phyloP scores from a whole-genome alignment of 2,329 filamentous ascomycete genomes.

The Colletotrichum tropicale region DNA sequence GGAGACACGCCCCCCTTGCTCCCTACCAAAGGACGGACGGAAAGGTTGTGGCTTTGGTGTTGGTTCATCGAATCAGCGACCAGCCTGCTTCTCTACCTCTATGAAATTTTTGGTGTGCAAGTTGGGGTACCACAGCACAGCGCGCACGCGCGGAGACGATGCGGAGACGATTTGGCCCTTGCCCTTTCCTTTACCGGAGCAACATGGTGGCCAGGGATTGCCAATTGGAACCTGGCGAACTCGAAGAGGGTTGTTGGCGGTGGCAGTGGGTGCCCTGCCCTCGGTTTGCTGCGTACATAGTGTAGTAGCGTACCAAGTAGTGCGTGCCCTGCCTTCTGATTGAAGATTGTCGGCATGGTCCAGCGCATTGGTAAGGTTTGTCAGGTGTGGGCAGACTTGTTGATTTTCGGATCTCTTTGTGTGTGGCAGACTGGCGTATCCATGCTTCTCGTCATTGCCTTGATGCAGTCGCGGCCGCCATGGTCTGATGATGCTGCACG shows the following conservation, averaged over 20 bases:
- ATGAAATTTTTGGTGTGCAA: not conserved
- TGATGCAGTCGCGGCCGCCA: not conserved
- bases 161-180: conserved; percentile 14
- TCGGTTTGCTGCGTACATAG: not conserved
- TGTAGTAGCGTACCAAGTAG: not conserved
- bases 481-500: not conserved
- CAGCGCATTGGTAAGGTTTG: conserved; percentile 1
- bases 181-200: conserved; percentile 9
- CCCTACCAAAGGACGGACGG: not conserved
- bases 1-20: conserved; percentile 3
- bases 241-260: not conserved
- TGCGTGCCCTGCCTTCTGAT: not conserved
- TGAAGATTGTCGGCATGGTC: not conserved
- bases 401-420: not conserved
- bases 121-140: not conserved
- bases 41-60: not conserved
- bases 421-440: not conserved
- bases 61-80: conserved; percentile 10
- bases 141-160: not conserved
- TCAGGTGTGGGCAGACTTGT: not conserved
- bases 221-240: not conserved
- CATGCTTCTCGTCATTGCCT: not conserved
- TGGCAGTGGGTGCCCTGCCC: not conserved
- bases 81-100: not conserved
- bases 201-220: not conserved